phyloP scores from a whole-genome alignment of 192 early-diverging fungal species.

The Gigaspora rosea region DNA sequence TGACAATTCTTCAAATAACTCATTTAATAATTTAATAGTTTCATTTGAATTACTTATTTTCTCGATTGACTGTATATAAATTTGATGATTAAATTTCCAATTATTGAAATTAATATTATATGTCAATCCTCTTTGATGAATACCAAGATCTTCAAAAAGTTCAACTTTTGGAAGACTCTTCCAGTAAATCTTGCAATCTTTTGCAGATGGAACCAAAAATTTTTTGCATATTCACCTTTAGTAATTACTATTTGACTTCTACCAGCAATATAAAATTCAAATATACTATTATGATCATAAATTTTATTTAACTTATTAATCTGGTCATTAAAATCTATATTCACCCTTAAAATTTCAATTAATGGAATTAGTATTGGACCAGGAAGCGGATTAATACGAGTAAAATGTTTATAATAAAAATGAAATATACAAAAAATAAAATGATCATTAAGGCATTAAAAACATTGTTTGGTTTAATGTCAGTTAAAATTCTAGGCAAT shows the following conservation, averaged over 20 bases:
- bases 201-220: not conserved
- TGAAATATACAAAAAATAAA: not conserved
- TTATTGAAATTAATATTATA: constrained; percentile 4
- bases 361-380: not conserved
- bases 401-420: constrained; percentile 34
- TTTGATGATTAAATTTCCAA: constrained; percentile 10
- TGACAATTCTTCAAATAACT: constrained; percentile 26
- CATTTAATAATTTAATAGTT: not conserved
- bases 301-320: constrained; percentile 19
- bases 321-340: not conserved
- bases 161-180: constrained; percentile 2
- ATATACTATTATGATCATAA: constrained; percentile 15
- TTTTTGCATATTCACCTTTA: constrained; percentile 22
- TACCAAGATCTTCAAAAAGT: constrained; percentile 9
- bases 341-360: constrained; percentile 4
- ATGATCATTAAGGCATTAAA: not conserved
- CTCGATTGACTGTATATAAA: constrained; percentile 4
- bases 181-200: too few relatives aligned
- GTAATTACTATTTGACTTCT: constrained; percentile 13
- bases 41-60: not conserved
- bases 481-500: not conserved
- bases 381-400: constrained; percentile 3
- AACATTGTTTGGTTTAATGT: not conserved
- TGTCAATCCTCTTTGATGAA: constrained; percentile 5
- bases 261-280: constrained; percentile 17